Evolutionary conservation across 768 basidiomycete species (phyloP).

Genomic region (Hirschioporus abietinus): DNA sequence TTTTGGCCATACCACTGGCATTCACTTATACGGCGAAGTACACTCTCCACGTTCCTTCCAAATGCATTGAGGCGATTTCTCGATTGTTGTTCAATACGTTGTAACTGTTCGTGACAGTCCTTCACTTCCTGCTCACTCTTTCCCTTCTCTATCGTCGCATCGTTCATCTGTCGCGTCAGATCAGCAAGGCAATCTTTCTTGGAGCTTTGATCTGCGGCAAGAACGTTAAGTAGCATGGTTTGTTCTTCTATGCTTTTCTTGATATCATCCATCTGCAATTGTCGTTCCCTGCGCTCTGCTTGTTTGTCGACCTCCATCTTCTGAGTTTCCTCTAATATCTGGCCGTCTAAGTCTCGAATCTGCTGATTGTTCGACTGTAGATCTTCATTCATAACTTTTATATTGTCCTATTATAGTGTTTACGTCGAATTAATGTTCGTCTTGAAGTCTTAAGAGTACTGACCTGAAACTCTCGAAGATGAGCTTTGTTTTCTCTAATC

Average conservation of each 20-base stretch:
- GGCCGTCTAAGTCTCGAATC: slow-evolving; percentile 33
- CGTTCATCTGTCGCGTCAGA: not conserved
- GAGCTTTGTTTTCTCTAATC: slow-evolving; percentile 41
- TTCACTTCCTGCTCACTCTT: slow-evolving; percentile 36
- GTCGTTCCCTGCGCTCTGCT: slow-evolving; percentile 56
- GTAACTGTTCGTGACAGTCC: slow-evolving; percentile 45
- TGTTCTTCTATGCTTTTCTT: slow-evolving; percentile 20
- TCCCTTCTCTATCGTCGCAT: slow-evolving; percentile 17
- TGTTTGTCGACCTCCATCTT: slow-evolving; percentile 54
- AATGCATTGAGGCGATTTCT: slow-evolving; percentile 57
- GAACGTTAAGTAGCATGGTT: slow-evolving; percentile 23
- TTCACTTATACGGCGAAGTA: slow-evolving; percentile 47
- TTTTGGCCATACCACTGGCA: slow-evolving; percentile 57
- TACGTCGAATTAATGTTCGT: not conserved
- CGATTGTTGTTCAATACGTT: slow-evolving; percentile 42
- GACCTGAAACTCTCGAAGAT: slow-evolving; percentile 30
- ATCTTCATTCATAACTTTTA: slow-evolving; percentile 42
- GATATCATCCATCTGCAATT: slow-evolving; percentile 44
- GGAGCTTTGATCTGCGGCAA: slow-evolving; percentile 27
- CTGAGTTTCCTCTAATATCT: slow-evolving; percentile 49
- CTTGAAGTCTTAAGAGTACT: slow-evolving; percentile 30
- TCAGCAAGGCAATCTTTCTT: slow-evolving; percentile 15
- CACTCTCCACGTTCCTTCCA: slow-evolving; percentile 53
- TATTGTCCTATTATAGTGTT: slow-evolving; percentile 36
- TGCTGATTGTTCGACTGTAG: slow-evolving; percentile 27